Evolutionary conservation across 139 green algal species (phyloP).

Genomic region (Asterochloris sp.): DNA sequence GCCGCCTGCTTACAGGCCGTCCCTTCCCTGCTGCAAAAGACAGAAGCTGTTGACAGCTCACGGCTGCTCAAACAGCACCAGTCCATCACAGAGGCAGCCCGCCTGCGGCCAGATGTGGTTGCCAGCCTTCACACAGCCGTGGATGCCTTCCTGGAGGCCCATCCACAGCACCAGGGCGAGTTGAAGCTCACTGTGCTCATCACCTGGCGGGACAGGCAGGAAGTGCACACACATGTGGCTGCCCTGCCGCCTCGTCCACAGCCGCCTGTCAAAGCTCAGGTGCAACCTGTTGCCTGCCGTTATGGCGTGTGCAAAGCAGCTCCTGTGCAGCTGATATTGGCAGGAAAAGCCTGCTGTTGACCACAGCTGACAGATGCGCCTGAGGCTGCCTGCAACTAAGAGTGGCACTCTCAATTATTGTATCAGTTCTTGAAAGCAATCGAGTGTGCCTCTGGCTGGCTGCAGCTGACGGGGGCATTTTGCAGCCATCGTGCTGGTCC

Average conservation of each 20-base stretch:
- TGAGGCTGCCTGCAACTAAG: too few relatives aligned
- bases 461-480: too few relatives aligned
- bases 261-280: constrained; percentile 44
- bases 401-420: too few relatives aligned
- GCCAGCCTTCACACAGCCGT: constrained; percentile 25
- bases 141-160: constrained; percentile 11
- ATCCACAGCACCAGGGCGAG: constrained; percentile 26
- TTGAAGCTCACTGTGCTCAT: constrained; percentile 47
- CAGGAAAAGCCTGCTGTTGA: too few relatives aligned
- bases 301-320: too few relatives aligned
- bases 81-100: not conserved
- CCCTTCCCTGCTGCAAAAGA: not conserved
- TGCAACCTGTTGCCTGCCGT: constrained; percentile 4
- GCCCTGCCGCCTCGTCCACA: constrained; percentile 34
- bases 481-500: too few relatives aligned
- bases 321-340: too few relatives aligned
- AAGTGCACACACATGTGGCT: constrained; percentile 38
- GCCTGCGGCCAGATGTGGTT: constrained; percentile 24
- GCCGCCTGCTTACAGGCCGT: not conserved
- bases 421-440: too few relatives aligned
- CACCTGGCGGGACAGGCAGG: constrained; percentile 29
- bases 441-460: too few relatives aligned
- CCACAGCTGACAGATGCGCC: too few relatives aligned
- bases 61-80: not conserved
- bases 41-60: not conserved